Conservation (phyloP, 805 yeast genomes). For the Ogataea allantospora region DNA sequence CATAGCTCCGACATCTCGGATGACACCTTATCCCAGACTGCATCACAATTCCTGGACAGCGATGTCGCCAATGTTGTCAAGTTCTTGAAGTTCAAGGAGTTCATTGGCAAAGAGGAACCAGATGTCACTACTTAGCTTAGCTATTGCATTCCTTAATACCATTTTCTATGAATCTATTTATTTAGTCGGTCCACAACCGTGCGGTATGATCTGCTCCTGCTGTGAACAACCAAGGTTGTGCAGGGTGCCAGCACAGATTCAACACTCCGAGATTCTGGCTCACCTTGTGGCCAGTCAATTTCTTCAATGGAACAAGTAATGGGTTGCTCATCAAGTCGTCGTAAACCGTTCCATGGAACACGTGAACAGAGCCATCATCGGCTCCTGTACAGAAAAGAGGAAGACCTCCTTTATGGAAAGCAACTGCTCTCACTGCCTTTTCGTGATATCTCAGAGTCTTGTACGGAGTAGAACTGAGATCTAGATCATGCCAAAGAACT, state of each 20-base stretch:
- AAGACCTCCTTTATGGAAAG: conserved; percentile 78
- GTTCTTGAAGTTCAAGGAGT: conserved; percentile 69
- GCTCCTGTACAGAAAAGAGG: conserved; percentile 94
- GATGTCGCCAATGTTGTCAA: conserved; percentile 63
- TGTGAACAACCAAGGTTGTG: conserved; percentile 96
- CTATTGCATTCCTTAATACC: neutral
- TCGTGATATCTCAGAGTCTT: conserved; percentile 94
- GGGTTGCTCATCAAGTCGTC: conserved; percentile 96
- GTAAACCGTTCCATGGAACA: conserved; percentile 95
- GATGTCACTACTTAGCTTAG: conserved; percentile 70
- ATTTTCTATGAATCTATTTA: neutral
- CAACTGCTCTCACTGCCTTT: conserved; percentile 85
- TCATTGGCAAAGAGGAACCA: conserved; percentile 80
- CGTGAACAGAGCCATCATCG: conserved; percentile 90
- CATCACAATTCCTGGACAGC: conserved; percentile 64
- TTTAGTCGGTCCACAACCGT: conserved; percentile 87
- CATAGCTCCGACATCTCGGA: conserved; percentile 60
- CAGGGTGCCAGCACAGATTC: conserved; percentile 92
- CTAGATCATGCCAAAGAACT: conserved; percentile 96
- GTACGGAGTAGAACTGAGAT: conserved; percentile 83
- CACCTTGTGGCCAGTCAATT: conserved; percentile 85
- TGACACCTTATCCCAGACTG: conserved; percentile 43
- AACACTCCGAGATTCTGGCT: conserved; percentile 81
- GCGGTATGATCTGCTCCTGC: conserved; percentile 98
- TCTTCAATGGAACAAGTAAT: conserved; percentile 91